phyloP scores from a whole-genome alignment of 495 filamentous ascomycete genomes.

The Saxispiralis lemnorum region DNA sequence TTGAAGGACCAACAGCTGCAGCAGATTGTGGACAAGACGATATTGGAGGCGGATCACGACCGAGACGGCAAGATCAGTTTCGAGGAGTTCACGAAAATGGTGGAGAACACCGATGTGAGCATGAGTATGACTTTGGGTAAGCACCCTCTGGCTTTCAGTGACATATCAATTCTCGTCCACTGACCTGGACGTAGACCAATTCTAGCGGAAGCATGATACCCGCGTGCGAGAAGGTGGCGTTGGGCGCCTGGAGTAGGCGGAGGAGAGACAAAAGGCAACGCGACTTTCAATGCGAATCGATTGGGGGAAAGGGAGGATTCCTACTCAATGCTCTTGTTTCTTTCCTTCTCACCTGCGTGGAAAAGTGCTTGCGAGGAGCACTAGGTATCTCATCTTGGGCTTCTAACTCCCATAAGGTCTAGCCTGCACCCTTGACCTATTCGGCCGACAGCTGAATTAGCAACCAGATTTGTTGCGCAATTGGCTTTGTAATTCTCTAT shows the following conservation, averaged over 20 bases:
- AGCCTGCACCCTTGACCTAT: no score
- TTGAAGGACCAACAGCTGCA: conserved; percentile 97
- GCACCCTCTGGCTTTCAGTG: conserved; percentile 19
- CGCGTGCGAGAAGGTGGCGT: conserved; percentile 1
- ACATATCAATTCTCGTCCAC: background rate
- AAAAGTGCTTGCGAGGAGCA: no score
- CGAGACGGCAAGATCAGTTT: conserved; percentile 97
- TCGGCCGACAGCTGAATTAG: no score
- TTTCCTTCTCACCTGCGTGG: no score
- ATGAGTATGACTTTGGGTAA: conserved; percentile 95
- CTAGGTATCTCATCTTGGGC: no score
- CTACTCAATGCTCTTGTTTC: no score
- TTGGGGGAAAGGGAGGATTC: no score
- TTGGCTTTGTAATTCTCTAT: no score
- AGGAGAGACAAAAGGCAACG: background rate
- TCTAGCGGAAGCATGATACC: conserved; percentile 8
- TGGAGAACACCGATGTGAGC: conserved; percentile 91
- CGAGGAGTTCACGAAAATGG: conserved; percentile 97
- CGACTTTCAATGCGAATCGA: no score
- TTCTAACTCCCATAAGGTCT: no score
- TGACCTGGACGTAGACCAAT: conserved; percentile 9
- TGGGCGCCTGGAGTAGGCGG: background rate
- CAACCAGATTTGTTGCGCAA: no score
- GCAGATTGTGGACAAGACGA: conserved; percentile 97
- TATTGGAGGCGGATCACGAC: conserved; percentile 97